Base-by-base conservation (phyloP, 352 stramenopile genomes). In the Pythium sp. region DNA sequence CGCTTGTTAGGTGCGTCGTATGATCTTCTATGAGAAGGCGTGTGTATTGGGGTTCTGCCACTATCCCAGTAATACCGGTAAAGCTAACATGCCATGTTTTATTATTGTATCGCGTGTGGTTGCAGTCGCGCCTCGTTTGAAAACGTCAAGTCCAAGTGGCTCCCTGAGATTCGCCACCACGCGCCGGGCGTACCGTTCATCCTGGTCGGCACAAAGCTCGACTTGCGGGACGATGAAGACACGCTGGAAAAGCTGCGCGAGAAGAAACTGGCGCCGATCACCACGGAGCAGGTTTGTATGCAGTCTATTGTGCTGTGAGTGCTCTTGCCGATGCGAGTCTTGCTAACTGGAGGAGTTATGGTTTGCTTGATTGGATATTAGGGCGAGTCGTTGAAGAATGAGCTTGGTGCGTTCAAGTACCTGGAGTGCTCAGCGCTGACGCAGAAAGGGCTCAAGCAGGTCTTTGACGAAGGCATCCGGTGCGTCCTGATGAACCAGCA, bases 71-170 rank as follows among this genome's bases (percentile, higher is more conserved):
- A 26, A 26, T 53, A 20, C 11, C 6, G 9, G 11, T 34, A 32
- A 9, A 18, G 28, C 20, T 38, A 54, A 51, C 70, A 7, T n/a
- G 38, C 14, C 18, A 18, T 15, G n/a, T 60, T 15, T 53, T 74
- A 22, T 63, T 43, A 26, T 32, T 32, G 22, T 55, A 22, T 38
- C 14, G 11, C 12, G 26, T 38, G 6, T 57, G 22, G 30, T 64
- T 71, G 8, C 58, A 97, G 87, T 68, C 89, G 89, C 20, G 90
- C 87, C 6, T 98, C 90, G 9, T 99, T 98, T 74, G 94, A 98
- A 70, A 98, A 99, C 74, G 92, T 99, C 51, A 94, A 94, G 71
- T 92, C 89, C 70, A 99, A 98, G 72, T 98, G 91, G 92, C 78
- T 94, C 34, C 90, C 90, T 1, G 92, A 97, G 73, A 95, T 98